Conservation (phyloP, 352 stramenopile genomes). For the Globisporangium nunn region DNA sequence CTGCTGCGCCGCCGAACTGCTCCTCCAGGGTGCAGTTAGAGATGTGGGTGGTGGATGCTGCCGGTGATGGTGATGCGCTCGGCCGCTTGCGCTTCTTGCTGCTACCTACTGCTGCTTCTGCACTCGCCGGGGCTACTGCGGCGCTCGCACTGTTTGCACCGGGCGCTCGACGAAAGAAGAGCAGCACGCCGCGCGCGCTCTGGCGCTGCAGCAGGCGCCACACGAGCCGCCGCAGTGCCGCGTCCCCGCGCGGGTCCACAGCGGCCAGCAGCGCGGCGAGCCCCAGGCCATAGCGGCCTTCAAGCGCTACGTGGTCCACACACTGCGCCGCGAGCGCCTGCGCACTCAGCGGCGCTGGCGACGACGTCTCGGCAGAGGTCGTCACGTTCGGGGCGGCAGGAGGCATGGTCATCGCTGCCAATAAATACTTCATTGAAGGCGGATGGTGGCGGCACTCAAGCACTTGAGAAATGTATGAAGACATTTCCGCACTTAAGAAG, state of each 20-base stretch:
- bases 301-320: slow-evolving; percentile 59
- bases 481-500: background rate
- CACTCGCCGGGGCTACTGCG: background rate
- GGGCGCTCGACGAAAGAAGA: slow-evolving; percentile 31
- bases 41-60: too few species aligned
- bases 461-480: background rate
- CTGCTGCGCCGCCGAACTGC: background rate
- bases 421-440: background rate
- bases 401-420: background rate
- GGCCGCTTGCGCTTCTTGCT: slow-evolving; percentile 59
- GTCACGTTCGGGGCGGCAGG: background rate
- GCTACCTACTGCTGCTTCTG: background rate
- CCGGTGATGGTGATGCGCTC: slow-evolving; percentile 1
- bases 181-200: slow-evolving; percentile 31
- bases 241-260: slow-evolving; percentile 35
- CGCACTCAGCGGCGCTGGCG: background rate
- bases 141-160: background rate
- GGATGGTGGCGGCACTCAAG: background rate
- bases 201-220: slow-evolving; percentile 51
- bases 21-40: background rate
- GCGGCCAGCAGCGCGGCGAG: slow-evolving; percentile 30
- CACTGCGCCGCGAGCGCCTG: slow-evolving; percentile 45
- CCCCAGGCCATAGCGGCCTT: slow-evolving; percentile 36
- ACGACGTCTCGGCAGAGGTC: too few species aligned
- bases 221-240: slow-evolving; percentile 34